These are phyloP conservation scores for Cryptococcus sp. DNA, from an alignment of 1,284 basidiomycete species.

Conservation along the genomic window DNA sequence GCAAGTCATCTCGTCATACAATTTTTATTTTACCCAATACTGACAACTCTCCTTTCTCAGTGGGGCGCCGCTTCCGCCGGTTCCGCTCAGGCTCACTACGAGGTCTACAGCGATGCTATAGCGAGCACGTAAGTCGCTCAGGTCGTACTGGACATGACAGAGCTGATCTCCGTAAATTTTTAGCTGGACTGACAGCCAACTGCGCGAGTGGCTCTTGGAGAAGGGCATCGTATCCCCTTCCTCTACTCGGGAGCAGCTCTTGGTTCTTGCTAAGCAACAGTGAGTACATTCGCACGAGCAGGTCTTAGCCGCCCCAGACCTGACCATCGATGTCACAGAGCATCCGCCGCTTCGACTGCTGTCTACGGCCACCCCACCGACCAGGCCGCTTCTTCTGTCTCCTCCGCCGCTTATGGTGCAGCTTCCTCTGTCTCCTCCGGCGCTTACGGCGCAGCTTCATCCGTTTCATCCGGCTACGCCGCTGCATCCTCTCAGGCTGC, in stretches of 20 bases:
- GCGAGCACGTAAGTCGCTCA: slow-evolving; percentile 50
- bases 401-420: slow-evolving; percentile 58
- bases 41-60: slow-evolving; percentile 18
- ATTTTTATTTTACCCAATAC: background rate
- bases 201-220: slow-evolving; percentile 80
- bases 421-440: slow-evolving; percentile 35
- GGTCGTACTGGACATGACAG: background rate
- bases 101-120: slow-evolving; percentile 55
- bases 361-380: slow-evolving; percentile 56
- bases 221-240: slow-evolving; percentile 80
- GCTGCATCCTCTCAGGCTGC: slow-evolving; percentile 43
- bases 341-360: slow-evolving; percentile 58
- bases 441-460: slow-evolving; percentile 59
- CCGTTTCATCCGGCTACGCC: slow-evolving; percentile 32
- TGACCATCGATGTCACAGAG: slow-evolving; percentile 21
- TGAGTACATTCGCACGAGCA: slow-evolving; percentile 27
- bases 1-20: slow-evolving; percentile 34
- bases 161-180: background rate
- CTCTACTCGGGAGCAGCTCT: slow-evolving; percentile 75
- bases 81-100: slow-evolving; percentile 70
- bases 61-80: slow-evolving; percentile 59
- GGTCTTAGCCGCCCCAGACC: background rate
- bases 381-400: slow-evolving; percentile 52
- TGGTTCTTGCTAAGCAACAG: slow-evolving; percentile 72
- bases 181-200: slow-evolving; percentile 77